Conservation (phyloP, 2,329 filamentous ascomycete species). For the Microsporum canis region DNA sequence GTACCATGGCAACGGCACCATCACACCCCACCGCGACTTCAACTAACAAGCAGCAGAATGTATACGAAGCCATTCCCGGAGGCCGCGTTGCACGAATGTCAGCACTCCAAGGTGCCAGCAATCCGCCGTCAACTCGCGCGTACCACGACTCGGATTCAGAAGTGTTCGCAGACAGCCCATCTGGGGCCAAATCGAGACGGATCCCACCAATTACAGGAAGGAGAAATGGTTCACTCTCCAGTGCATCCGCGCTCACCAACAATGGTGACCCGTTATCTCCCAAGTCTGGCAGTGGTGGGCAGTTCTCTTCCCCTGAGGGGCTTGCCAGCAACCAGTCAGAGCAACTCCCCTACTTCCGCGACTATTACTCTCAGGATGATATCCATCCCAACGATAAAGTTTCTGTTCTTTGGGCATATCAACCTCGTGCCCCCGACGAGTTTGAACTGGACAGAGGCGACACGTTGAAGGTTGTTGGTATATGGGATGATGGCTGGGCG, state of each 20-base stretch:
- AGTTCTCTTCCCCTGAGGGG: constrained; percentile 74
- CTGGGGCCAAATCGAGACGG: constrained; percentile 46
- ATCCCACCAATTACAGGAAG: constrained; percentile 42
- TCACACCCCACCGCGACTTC: constrained; percentile 31
- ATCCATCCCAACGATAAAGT: constrained; percentile 87
- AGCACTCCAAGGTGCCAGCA: constrained; percentile 63
- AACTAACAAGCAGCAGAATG: constrained; percentile 30
- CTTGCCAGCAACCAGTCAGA: constrained; percentile 84
- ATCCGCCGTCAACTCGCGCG: constrained; percentile 45
- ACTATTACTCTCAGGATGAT: constrained; percentile 96
- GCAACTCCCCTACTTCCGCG: constrained; percentile 91
- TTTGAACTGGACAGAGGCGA: constrained; percentile 89
- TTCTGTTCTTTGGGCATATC: constrained; percentile 89
- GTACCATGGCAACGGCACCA: constrained; percentile 31
- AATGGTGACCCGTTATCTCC: constrained; percentile 60
- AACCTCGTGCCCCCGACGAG: constrained; percentile 84
- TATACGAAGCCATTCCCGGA: constrained; percentile 67
- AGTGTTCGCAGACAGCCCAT: constrained; percentile 59
- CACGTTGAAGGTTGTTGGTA: constrained; percentile 95
- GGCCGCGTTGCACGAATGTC: constrained; percentile 93
- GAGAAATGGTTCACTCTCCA: constrained; percentile 81
- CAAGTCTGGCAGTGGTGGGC: constrained; percentile 51
- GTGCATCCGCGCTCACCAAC: constrained; percentile 60
- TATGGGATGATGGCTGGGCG: constrained; percentile 99
- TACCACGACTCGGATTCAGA: constrained; percentile 52